phyloP scores from a whole-genome alignment of 345 rosid genomes.

The Aquilaria yunnanensis region DNA sequence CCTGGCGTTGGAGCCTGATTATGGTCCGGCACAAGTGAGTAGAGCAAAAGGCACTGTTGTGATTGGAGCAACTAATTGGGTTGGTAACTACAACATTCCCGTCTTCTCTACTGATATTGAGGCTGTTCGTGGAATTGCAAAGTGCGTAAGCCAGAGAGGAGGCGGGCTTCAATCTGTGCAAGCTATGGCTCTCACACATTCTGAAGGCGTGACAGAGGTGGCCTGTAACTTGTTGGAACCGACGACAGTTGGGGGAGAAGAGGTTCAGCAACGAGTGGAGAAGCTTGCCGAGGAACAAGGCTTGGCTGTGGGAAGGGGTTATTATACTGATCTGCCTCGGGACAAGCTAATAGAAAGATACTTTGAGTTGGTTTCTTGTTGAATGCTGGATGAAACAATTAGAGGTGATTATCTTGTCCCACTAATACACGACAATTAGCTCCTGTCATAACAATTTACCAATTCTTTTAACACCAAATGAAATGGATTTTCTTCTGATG shows the following conservation, averaged over 20 bases:
- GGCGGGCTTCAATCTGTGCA: conserved; percentile 85
- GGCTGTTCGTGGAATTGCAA: conserved; percentile 56
- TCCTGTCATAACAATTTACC: too few relatives aligned
- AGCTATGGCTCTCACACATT: conserved; percentile 84
- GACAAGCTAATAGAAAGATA: conserved; percentile 50
- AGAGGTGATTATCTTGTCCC: too few relatives aligned
- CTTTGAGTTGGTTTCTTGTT: conserved; percentile 24
- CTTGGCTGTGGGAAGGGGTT: conserved; percentile 61
- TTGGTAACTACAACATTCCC: conserved; percentile 82
- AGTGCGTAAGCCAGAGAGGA: conserved; percentile 65
- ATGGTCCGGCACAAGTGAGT: conserved; percentile 52
- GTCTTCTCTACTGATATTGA: conserved; percentile 45
- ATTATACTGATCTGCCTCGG: conserved; percentile 67
- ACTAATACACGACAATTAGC: too few relatives aligned
- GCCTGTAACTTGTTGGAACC: conserved; percentile 90
- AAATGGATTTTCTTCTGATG: too few relatives aligned
- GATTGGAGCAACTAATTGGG: conserved; percentile 78
- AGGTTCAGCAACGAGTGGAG: conserved; percentile 71
- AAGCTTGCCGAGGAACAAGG: conserved; percentile 55
- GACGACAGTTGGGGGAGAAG: conserved; percentile 56
- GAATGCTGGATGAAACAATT: conserved; percentile 4
- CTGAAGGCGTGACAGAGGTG: conserved; percentile 59
- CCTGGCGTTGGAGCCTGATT: conserved; percentile 54
- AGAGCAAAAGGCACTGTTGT: conserved; percentile 56
- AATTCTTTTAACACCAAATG: too few relatives aligned